A percentile compares a stretch with the other conserved stretches of the same genome.
Evolutionary conservation across 2,329 filamentous ascomycete genomes (phyloP).

Genomic region (Fusarium tjaetaba): DNA sequence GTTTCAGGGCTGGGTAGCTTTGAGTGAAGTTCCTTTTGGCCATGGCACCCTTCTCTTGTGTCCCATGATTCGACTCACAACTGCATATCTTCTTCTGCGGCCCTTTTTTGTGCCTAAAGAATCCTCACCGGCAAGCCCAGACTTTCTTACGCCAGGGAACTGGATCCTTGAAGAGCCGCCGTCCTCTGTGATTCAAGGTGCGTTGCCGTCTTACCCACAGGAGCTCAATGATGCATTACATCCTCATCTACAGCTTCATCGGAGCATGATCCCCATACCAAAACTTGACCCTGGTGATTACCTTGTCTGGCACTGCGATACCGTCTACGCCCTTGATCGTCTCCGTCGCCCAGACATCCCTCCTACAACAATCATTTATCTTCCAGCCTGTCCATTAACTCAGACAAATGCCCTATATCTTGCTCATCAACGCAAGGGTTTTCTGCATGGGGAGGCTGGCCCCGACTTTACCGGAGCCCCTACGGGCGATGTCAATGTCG

Average conservation of each 20-base stretch:
- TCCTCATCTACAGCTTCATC: constrained; percentile 72
- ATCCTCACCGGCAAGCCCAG: constrained; percentile 50
- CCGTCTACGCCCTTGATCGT: constrained; percentile 75
- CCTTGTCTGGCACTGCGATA: constrained; percentile 78
- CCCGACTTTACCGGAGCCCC: constrained; percentile 52
- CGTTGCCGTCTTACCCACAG: constrained; percentile 72
- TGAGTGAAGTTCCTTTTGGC: constrained; percentile 70
- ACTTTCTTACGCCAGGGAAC: constrained; percentile 57
- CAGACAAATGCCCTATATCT: constrained; percentile 56
- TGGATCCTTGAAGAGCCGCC: constrained; percentile 61
- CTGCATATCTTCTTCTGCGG: constrained; percentile 78
- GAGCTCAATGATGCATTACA: constrained; percentile 73
- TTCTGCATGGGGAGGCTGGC: constrained; percentile 53
- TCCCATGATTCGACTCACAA: constrained; percentile 74
- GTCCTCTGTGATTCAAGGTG: constrained; percentile 71
- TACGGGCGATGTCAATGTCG: constrained; percentile 49
- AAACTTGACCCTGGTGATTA: constrained; percentile 77
- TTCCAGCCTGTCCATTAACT: constrained; percentile 55
- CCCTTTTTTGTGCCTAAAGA: constrained; percentile 71
- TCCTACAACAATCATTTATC: constrained; percentile 49
- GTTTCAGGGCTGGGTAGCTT: constrained; percentile 80
- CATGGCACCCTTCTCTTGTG: constrained; percentile 79
- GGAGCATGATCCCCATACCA: constrained; percentile 76
- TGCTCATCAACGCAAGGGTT: constrained; percentile 54
- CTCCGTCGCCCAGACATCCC: constrained; percentile 35